Evolutionary conservation across 306 rosid genomes (phyloP), one percentile per base, ranked within the genome.

Genomic region (Dryas alaskensis): DNA sequence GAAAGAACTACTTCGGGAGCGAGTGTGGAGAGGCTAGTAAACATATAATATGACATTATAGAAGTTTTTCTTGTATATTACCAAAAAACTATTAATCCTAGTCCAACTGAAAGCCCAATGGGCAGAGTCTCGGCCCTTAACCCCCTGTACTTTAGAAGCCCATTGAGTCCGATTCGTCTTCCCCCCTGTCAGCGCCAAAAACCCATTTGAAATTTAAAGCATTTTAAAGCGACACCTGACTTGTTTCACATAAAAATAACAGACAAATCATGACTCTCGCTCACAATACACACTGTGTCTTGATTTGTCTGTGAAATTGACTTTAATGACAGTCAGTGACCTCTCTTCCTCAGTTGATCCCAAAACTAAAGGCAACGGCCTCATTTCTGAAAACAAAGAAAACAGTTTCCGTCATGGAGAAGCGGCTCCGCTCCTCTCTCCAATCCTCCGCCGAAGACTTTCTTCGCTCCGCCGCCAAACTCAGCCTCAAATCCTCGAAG

Each of bases 401-500:
- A 22, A 16, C 16, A 52, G 8, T 52, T 4, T 1, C 16, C 13
- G 47, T 22, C 51, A 85, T 89, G 97, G 97, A 83, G 85, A 93
- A 89, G 90, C 85, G 79, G 65, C 90, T 94, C 65, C 92, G 92
- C 22, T 84, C 90, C 22, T 81, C 92, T 72, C 88, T 93, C 5
- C 78, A 76, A 25, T 82, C 91, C 74, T 88, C 97, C 25, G 85
- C 96, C 0, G 71, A 83, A 54, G 91, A 89, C 12, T 94, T 94
- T 51, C 57, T 89, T n/a, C 62, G 79, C 43, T 67, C 83, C 8
- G 95, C 97, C 40, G 43, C 83, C 10, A 82, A 76, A 2, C 80
- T 58, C 57, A 70, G 17, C 64, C 88, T 92, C 4, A 94, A 87
- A 81, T 87, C 97, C 54, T 79, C 90, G n/a, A 87, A 82, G 70